phyloP scores from a whole-genome alignment of 768 basidiomycete genomes.

The Termitomyces sp. region DNA sequence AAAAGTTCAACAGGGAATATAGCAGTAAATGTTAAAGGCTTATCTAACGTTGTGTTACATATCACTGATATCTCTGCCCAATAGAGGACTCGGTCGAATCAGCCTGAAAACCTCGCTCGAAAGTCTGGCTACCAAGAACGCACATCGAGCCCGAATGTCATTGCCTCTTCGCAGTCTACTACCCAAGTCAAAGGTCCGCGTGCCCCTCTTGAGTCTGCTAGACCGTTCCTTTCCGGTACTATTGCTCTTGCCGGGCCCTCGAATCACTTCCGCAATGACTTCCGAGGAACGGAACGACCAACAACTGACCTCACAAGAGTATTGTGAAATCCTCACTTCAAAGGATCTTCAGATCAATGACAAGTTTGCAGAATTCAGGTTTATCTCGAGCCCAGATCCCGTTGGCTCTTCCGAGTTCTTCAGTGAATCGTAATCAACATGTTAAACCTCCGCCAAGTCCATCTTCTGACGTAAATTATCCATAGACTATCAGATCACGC shows the following conservation, averaged over 20 bases:
- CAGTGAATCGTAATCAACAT: conserved; percentile 1
- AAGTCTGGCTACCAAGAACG: neutral
- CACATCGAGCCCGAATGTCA: neutral
- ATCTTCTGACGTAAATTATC: neutral
- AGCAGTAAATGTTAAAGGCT: neutral
- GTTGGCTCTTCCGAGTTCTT: conserved; percentile 1
- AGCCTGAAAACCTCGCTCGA: neutral
- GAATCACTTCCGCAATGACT: neutral
- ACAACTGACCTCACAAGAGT: neutral
- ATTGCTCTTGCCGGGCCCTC: conserved; percentile 2
- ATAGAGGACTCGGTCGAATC: neutral
- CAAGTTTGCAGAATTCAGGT: neutral
- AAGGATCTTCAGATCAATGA: neutral
- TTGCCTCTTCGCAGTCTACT: neutral
- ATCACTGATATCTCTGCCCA: neutral
- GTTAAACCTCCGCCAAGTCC: neutral
- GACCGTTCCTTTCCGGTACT: neutral
- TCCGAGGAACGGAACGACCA: neutral
- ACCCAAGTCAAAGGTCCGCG: conserved; percentile 1
- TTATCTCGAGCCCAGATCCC: neutral
- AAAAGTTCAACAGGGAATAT: neutral
- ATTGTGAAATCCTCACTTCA: neutral
- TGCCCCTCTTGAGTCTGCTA: neutral
- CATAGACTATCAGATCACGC: conserved; percentile 5
- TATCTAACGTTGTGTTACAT: neutral